Base-by-base conservation (phyloP, 2,329 filamentous ascomycete genomes). In the Thyridium curvatum region DNA sequence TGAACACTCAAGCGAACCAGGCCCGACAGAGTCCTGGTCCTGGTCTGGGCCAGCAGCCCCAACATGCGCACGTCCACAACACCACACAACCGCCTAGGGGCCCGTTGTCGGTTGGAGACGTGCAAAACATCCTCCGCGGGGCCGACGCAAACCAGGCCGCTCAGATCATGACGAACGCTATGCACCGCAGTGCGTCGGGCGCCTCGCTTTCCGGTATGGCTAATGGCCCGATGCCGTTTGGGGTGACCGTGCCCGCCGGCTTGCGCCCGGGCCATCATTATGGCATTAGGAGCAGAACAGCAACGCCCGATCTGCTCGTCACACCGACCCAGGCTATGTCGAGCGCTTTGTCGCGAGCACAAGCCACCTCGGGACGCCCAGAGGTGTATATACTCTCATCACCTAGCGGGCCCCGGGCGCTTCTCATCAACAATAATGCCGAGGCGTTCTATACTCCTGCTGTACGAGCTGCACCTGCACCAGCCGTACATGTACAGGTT, bases 331-430 rank as follows among this genome's bases (percentile, higher is more conserved):
- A 35, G 40, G 46, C 37, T 38, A 42, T 26, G 21, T 42, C 37
- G 45, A 45, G 44, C 44, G 33, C 41, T 34, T 37, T 18, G 21
- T 26, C 21, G 10, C 21, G 21, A 6, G 21, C 21, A 10, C 21
- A 26, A 10, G 32, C 21, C n/a, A 34, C 52, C 12, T 35, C 54
- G 14, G 52, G 53, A 26, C 59, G 60, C 17, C 62, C 69, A 0
- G 71, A 77, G 42, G 73, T 81, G 2, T 82, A 81, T 46, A 71
- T 83, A 17, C 53, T 83, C 7, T 74, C 69, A 13, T 82, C 79
- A 0, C 77, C 78, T 1, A 65, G 66, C 32, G 79, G 79, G 1
- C 79, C 78, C 1, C 69, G 71, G 15, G 78, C 69, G 6, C 55
- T 83, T 2, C 54, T 83, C 7, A 59, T 82, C 31, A 77, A 73